Evolutionary conservation across 495 filamentous ascomycete genomes (phyloP), one percentile per base, ranked within the genome.

Genomic region (Tetracladium marchalianum): DNA sequence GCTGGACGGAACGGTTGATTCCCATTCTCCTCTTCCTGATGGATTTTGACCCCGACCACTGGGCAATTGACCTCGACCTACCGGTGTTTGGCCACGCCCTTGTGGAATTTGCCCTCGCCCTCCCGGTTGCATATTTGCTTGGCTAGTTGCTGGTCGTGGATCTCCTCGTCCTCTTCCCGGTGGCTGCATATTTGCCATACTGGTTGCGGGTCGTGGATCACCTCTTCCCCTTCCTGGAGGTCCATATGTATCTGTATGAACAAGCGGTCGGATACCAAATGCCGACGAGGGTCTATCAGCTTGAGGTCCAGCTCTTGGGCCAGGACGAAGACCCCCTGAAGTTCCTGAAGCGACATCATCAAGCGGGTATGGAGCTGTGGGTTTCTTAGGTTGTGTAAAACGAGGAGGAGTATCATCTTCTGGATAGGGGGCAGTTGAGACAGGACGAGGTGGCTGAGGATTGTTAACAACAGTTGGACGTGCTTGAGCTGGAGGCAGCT

Each of bases 401-500:
- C 66, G 61, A 31, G 66, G 59, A 4, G 76, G 72, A 35, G 66
- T 56, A 47, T 82, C 70, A 54, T 74, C 75, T 41, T 76, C 66
- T 2, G 82, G 80, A 60, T 90, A 88, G 27, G 81, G 85, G 17
- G 76, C 76, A 24, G 75, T 66, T 15, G 80, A 78, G 43, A 62
- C 49, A 46, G 70, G 48, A 40, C 74, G 58, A 43, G 66, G 53
- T 11, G 65, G 31, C 7, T 27, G 22, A 31, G 54, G 55, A 52
- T 53, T 46, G 41, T 61, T 59, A 15, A 64, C n/a, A 35, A 27
- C 22, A 27, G 22, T 3, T 27, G 22, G 22, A 27, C 22, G 22
- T 3, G 35, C 44, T 37, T 22, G 37, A 19, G 7, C 69, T 69
- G 24, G 70, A 58, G 1, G 62, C 62, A 49, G 72, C 71, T 12